Base-by-base conservation (phyloP, 148 eudicot genomes). In the Talinum fruticosum region DNA sequence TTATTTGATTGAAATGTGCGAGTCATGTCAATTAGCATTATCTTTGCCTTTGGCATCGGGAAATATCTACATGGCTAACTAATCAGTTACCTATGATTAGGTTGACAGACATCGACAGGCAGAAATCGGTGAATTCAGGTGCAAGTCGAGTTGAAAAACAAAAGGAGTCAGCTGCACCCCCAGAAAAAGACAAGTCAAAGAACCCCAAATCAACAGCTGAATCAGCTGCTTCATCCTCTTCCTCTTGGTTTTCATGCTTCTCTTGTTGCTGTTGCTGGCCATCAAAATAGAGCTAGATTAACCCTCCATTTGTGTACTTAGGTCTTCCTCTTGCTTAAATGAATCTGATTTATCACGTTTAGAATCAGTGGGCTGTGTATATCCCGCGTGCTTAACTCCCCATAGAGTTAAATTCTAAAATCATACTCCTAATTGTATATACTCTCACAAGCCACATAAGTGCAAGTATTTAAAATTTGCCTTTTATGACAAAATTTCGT, bases 231-330 rank as follows among this genome's bases (percentile, higher is more conserved):
- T 16, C 79, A 4, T 66, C 75, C 47, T n/a, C 62, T 6, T 69
- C 77, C 26, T 84, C 78, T 37, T 79, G 84, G 78, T 76, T 82
- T 71, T 78, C 84, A 54, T 85, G 84, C 80, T 75, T 83, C 71
- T 74, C 84, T 68, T 83, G 89, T 69, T 85, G 93, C 77, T 71
- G 82, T 69, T 73, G 73, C 66, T 69, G 87, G 72, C 75, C 28
- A 77, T 68, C 75, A 33, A 15, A 24, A 6, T 23, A 57, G 70
- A 29, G 53, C 35, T 24, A 71, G 34, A 35, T 61, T 19, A 59
- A 71, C 23, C 47, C 30, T 26, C 2, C 72, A 72, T 64, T 66
- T 73, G 77, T 73, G 28, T 53, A 71, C n/a, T 41, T 74, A 23
- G 13, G 49, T 10, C 54, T 51, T 28, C 10, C 53, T 49, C 12